phyloP scores from a whole-genome alignment of 345 rosid genomes.

The Eucalyptus regnans region DNA sequence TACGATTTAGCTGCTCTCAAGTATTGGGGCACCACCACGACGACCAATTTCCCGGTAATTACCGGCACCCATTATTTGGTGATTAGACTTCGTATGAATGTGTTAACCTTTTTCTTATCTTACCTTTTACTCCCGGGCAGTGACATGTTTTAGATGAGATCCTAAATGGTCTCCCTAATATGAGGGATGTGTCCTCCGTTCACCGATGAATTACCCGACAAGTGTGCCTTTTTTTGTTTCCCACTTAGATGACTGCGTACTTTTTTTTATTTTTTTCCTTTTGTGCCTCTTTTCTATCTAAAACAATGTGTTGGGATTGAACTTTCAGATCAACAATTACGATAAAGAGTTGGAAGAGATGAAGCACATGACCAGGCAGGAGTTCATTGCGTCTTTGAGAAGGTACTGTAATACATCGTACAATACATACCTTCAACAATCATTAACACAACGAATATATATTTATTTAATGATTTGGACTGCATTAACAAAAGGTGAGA shows the following conservation, averaged over 20 bases:
- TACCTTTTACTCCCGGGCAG: background rate
- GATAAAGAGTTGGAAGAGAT: slow-evolving; percentile 88
- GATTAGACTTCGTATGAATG: background rate
- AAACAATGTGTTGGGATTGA: background rate
- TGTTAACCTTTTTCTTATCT: background rate
- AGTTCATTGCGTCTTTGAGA: slow-evolving; percentile 82
- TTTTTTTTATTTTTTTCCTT: background rate
- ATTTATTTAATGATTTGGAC: background rate
- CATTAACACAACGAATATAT: background rate
- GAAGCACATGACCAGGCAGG: slow-evolving; percentile 96
- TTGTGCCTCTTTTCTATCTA: background rate
- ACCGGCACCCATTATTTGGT: background rate
- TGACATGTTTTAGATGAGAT: background rate
- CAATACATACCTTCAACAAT: background rate
- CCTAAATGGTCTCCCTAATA: slow-evolving; percentile 5
- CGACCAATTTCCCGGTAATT: slow-evolving; percentile 80
- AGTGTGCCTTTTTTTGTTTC: background rate
- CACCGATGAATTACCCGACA: background rate
- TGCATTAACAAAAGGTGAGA: background rate
- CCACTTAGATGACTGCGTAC: background rate
- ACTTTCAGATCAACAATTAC: slow-evolving; percentile 56
- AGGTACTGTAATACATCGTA: slow-evolving; percentile 25
- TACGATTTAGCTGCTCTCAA: slow-evolving; percentile 91
- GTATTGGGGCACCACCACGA: slow-evolving; percentile 90
- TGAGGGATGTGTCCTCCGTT: slow-evolving; percentile 7